Evolutionary conservation across 441 rosid genomes (phyloP), one percentile per base, ranked within the genome.

Genomic region (Dalechampia spathulata): DNA sequence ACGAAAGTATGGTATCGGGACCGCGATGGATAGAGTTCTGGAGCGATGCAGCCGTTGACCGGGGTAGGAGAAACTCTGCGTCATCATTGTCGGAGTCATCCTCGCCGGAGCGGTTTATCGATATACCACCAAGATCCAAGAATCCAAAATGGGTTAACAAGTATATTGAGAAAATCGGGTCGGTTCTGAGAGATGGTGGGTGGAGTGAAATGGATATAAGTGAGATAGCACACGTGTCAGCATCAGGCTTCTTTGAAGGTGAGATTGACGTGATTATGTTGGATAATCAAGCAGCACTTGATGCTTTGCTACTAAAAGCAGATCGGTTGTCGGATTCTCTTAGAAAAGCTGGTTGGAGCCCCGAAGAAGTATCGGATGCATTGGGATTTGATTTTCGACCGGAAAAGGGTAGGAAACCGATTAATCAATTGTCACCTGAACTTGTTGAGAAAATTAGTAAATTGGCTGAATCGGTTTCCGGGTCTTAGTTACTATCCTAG

Each of bases 1-100:
- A 90, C 57, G 57, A 81, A 30, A 80, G 81, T 61, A 47, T 67
- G 46, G 61, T 49, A n/a, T 58, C 60, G 15, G 71, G 77, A 11
- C 93, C 95, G 19, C 76, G 95, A 68, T 88, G 98, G 98, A 87
- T 88, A 0, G 98, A 88, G 76, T 88, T 88, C 71, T 91, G 96
- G 96, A 88, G 95, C 72, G 91, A 91, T 41, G 93, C 89, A 0
- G 93, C 89, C 17, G 67, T 80, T 1, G 93, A 91, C 65, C 78
- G 89, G 30, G 78, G 89, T 56, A 71, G 86, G 72, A 76, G 95
- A 55, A 82, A 78, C 67, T 91, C 98, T 0, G 81, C 84, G 1
- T 81, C 84, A 0, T 86, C 94, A 0, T 74, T 81, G 2, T 80
- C 87, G 20, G 82, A 79, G 0, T 80, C 87, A 23, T 79, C 88